These are phyloP conservation scores for Fusarium illudens DNA, from an alignment of 2,329 filamentous ascomycete species.

Conservation along the genomic window DNA sequence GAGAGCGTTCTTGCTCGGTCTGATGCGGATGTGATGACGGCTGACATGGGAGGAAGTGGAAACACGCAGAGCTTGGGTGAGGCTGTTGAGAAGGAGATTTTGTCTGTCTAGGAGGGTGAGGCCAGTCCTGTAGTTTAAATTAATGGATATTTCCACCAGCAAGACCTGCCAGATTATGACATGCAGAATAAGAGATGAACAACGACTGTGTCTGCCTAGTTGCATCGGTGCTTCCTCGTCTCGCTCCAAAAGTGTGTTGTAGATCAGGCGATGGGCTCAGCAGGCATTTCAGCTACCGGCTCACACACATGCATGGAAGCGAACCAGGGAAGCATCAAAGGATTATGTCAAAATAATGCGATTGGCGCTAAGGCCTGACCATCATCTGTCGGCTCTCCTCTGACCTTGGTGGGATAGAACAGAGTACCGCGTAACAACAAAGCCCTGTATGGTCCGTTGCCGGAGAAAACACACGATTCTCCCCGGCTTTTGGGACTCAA, in stretches of 20 bases:
- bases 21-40: constrained; percentile 43
- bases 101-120: neutral
- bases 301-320: neutral
- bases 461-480: neutral
- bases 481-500: neutral
- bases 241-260: neutral
- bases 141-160: too few species aligned
- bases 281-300: neutral
- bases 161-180: too few species aligned
- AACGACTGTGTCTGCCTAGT: too few species aligned
- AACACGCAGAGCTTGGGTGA: constrained; percentile 36
- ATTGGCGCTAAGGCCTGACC: neutral
- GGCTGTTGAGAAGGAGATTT: constrained; percentile 32
- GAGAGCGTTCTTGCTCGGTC: constrained; percentile 67
- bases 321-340: neutral
- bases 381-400: neutral
- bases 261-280: neutral
- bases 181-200: neutral
- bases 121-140: neutral
- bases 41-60: constrained; percentile 44
- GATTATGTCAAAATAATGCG: neutral
- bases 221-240: neutral
- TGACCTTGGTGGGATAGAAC: neutral
- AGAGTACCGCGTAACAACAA: too few species aligned
- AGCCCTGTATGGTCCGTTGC: neutral